Evolutionary conservation across 495 filamentous ascomycete species (phyloP), one percentile per base, ranked within the genome.

Genomic region (Penicillium psychrofluorescens): DNA sequence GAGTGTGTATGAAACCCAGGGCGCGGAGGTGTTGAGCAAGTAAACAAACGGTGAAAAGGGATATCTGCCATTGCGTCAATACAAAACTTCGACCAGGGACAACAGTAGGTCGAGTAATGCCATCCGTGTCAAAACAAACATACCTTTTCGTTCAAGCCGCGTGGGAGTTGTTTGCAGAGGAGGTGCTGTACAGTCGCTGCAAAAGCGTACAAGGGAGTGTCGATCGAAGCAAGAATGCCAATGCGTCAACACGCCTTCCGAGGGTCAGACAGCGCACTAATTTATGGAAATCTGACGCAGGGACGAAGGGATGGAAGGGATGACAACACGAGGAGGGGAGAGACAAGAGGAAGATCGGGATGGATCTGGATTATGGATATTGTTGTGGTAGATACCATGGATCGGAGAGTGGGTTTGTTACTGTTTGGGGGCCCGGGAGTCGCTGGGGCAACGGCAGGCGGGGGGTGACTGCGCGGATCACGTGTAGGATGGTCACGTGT

Each of bases 341-440:
- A 56, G 48, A 48, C 54, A 35, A 52, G 46, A 46, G 53, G 51
- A 43, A 28, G 55, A 58, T 61, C 48, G 48, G 43, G 51, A 59
- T 53, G 58, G 53, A 50, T 53, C 43, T 51, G 45, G 22, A 22
- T 22, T 22, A 22, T 22, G 22, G 22, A 22, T 22, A 22, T 3
- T 22, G 22, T 22, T 22, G 22, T 22, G 22, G 22, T 6, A 22
- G 22, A 22, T 22, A 22, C 55, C 55, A 55, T 61, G 52, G 55
- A 55, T 56, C 48, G 28, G 39, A 51, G 41, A 55, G 57, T 60
- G 57, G 51, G 50, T 40, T 45, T 49, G 44, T 55, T 57, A 53
- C 48, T 64, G 66, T 66, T 64, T 53, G 61, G 66, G 62, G 43
- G 36, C 31, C 41, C 54, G 46, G 66, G 50, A 67, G 67, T 70